Evolutionary conservation across 1,284 basidiomycete genomes (phyloP).

Genomic region (Pascua sp.): DNA sequence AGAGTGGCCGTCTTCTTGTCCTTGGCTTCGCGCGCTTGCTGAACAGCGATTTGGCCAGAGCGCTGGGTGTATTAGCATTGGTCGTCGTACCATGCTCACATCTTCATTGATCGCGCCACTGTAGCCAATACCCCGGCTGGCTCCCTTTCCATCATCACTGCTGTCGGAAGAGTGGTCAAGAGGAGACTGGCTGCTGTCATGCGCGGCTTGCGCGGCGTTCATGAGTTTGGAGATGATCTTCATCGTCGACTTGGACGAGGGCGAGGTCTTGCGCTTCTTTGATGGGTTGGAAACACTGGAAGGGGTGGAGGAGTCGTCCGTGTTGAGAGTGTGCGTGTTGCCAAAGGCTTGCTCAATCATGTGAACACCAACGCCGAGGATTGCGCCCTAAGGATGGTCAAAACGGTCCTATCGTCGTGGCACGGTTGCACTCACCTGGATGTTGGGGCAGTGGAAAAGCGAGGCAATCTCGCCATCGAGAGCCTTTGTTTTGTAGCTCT

Average conservation of each 20-base stretch:
- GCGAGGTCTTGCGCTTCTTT: conserved; percentile 42
- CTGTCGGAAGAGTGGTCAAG: not conserved
- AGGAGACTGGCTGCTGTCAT: not conserved
- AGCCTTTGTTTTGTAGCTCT: conserved; percentile 10
- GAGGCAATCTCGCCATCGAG: conserved; percentile 51
- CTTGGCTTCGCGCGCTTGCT: conserved; percentile 63
- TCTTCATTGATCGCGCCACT: conserved; percentile 74
- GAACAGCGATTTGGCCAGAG: conserved; percentile 71
- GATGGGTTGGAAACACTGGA: no score
- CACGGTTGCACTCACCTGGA: conserved; percentile 51
- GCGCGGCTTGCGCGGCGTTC: not conserved
- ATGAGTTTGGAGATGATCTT: conserved; percentile 1
- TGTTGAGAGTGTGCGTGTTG: conserved; percentile 25
- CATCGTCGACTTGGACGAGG: not conserved
- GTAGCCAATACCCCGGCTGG: conserved; percentile 71
- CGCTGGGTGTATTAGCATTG: conserved; percentile 52
- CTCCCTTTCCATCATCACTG: conserved; percentile 38
- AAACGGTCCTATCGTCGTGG: no score
- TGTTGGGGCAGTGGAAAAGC: conserved; percentile 78
- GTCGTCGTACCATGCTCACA: conserved; percentile 53
- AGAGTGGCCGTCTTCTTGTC: conserved; percentile 68
- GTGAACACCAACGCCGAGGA: conserved; percentile 76
- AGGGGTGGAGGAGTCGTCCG: no score
- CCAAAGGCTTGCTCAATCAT: conserved; percentile 35
- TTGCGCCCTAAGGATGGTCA: conserved; percentile 59